Evolutionary conservation across 2,329 filamentous ascomycete species (phyloP).

Genomic region (Fusarium heterosporum): DNA sequence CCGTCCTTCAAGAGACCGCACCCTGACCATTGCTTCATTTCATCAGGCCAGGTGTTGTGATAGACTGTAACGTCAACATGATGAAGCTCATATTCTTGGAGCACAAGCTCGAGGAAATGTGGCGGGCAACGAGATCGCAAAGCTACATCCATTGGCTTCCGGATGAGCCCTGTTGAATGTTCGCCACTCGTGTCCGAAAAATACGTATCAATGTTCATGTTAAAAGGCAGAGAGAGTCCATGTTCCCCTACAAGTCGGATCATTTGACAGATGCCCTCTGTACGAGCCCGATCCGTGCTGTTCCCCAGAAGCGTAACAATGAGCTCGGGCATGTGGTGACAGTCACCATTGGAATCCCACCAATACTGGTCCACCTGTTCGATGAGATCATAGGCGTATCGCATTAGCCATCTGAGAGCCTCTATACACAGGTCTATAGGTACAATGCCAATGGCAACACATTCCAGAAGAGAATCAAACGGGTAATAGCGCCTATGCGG

Average conservation of each 20-base stretch:
- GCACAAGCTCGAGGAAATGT: not conserved
- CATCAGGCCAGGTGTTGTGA: accelerated
- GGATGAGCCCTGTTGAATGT: not conserved
- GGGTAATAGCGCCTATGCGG: not conserved
- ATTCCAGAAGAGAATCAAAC: not conserved
- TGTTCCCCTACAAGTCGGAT: not conserved
- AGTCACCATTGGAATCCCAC: accelerated
- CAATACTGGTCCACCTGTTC: not conserved
- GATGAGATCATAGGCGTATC: accelerated
- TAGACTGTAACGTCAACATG: accelerated
- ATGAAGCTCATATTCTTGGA: not conserved
- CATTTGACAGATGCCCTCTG: slow-evolving; percentile 5
- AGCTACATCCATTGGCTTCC: not conserved
- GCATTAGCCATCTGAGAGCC: not conserved
- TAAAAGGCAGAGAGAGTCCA: not conserved
- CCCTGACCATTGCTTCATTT: not conserved
- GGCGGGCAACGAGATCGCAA: not conserved
- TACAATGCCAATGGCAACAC: accelerated
- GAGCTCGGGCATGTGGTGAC: not conserved
- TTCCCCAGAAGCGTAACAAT: not conserved
- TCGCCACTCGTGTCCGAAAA: too few species aligned
- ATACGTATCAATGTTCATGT: not conserved
- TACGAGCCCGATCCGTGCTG: not conserved
- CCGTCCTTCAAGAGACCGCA: too few species aligned
- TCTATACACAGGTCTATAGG: not conserved